A percentile compares a stretch with the other conserved stretches of the same genome.
phyloP scores from a whole-genome alignment of 768 basidiomycete species.

The Calocybe indica region DNA sequence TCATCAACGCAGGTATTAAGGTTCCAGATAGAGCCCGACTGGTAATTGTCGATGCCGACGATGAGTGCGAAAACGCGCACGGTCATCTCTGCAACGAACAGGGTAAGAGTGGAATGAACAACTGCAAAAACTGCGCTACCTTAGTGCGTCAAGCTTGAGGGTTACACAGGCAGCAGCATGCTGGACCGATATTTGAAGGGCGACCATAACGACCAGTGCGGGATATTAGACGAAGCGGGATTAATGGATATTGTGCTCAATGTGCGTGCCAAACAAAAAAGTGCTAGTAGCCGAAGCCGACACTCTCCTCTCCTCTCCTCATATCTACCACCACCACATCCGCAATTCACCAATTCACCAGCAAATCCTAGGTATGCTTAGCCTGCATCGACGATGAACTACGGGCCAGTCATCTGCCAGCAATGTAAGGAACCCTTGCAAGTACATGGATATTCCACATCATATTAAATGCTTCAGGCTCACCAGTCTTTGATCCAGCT shows the following conservation, averaged over 20 bases:
- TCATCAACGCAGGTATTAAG: constrained; percentile 62
- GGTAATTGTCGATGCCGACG: constrained; percentile 66
- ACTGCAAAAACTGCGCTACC: too few species aligned
- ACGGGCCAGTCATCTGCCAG: constrained; percentile 56
- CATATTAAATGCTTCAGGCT: not conserved
- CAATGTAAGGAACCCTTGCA: constrained; percentile 91
- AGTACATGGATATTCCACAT: constrained; percentile 30
- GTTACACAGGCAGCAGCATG: too few species aligned
- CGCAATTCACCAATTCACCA: not conserved
- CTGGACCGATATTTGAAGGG: too few species aligned
- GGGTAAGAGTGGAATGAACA: too few species aligned
- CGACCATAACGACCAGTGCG: too few species aligned
- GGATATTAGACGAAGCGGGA: too few species aligned
- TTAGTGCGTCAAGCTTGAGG: too few species aligned
- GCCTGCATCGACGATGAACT: constrained; percentile 40
- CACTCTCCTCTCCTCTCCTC: too few species aligned
- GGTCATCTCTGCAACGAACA: constrained; percentile 11
- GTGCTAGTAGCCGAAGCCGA: constrained; percentile 3
- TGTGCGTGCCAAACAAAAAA: too few species aligned
- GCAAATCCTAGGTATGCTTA: not conserved
- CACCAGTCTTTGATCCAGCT: constrained; percentile 34
- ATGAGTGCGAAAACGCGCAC: constrained; percentile 56
- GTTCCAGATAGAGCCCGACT: constrained; percentile 60
- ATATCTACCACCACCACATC: not conserved
- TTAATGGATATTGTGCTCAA: too few species aligned